Evolutionary conservation across 1,284 basidiomycete species (phyloP).

Genomic region (Microbotryum violaceum): DNA sequence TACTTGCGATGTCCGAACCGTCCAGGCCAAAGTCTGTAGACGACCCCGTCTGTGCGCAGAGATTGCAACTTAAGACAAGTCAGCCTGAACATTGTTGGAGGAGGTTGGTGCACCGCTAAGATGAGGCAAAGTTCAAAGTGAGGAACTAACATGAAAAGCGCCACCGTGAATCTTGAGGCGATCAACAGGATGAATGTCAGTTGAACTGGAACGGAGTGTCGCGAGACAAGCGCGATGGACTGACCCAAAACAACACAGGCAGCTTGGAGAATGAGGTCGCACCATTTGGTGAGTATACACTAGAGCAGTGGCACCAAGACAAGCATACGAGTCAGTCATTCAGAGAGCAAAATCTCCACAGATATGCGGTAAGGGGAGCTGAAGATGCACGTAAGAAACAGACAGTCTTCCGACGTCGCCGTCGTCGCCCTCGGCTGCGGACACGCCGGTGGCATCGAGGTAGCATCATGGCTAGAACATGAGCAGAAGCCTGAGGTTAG

Average conservation of each 20-base stretch:
- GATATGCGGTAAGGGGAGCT: no score
- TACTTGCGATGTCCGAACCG: slow-evolving; percentile 62
- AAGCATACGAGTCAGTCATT: background rate
- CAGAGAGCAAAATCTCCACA: background rate
- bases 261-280: slow-evolving; percentile 7
- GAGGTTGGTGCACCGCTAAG: no score
- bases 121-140: no score
- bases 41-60: slow-evolving; percentile 48
- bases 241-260: slow-evolving; percentile 32
- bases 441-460: slow-evolving; percentile 14
- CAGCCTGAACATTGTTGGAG: no score
- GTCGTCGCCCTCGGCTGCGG: slow-evolving; percentile 4
- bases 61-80: no score
- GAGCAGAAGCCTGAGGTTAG: background rate
- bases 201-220: background rate
- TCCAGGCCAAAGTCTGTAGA: slow-evolving; percentile 66
- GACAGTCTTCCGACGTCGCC: slow-evolving; percentile 24
- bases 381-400: slow-evolving; percentile 29
- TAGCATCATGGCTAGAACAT: slow-evolving; percentile 15
- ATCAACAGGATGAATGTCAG: background rate
- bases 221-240: background rate
- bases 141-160: slow-evolving; percentile 51
- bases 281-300: slow-evolving; percentile 7
- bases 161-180: slow-evolving; percentile 71
- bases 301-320: background rate